Evolutionary conservation across 2,329 filamentous ascomycete species (phyloP), one percentile per base, ranked within the genome.

Genomic region (Pyrenochaeta sp.): DNA sequence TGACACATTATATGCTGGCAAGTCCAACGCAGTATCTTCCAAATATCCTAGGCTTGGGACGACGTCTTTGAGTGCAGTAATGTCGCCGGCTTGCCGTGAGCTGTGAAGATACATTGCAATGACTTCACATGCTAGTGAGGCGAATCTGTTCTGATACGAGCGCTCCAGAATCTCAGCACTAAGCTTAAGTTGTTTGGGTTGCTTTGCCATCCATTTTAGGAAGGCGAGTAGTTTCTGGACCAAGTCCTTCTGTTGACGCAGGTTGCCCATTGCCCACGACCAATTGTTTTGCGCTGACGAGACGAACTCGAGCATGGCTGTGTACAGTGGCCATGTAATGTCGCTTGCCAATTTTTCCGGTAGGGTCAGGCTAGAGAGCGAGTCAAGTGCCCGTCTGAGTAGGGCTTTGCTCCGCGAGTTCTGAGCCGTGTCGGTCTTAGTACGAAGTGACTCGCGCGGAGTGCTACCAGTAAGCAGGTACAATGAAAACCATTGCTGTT

Each of bases 401-500:
- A 97, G 86, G 0, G 93, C 91, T 63, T 87, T 85, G 24, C 81
- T 82, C 61, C 81, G 79, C 13, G 83, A 67, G 12, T 53, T 57
- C 46, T 64, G 44, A 7, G 67, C 45, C 7, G 58, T 53, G 28
- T 84, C 80, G 65, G 85, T 85, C 46, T 76, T 75, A 44, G 82
- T 83, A 43, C 87, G 87, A 70, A 92, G 81, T 5, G 90, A 86
- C 66, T 95, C 88, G 61, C 91, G 88, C 3, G 94, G 93, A 0
- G 92, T 92, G 71, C 89, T 90, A 24, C 93, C 95, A 6, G 93
- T 97, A 39, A 98, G 86, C 8, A 99, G 84, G 72, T 93, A 96
- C 61, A 97, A 92, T 0, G 94, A 92, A 81, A 99, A 91, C 91
- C 94, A 98, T 72, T 97, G 93, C 74, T 99, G 95, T 62, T 92